These are phyloP conservation scores for Crithidia fasciculata DNA, from an alignment of 208 protist genomes.

Conservation along the genomic window DNA sequence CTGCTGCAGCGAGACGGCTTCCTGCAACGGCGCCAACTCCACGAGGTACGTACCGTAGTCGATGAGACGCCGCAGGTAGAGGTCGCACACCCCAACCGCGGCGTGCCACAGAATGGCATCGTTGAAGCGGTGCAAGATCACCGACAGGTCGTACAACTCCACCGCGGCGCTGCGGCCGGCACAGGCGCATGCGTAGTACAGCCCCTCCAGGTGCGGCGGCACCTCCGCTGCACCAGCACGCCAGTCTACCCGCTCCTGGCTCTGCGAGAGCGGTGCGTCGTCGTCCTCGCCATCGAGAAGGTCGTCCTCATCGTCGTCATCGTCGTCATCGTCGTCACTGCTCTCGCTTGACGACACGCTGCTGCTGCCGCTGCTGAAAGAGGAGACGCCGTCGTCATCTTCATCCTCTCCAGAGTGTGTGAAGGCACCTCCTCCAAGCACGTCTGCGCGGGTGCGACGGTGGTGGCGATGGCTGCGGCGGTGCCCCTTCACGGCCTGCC, in stretches of 20 bases:
- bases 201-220: constrained; percentile 50
- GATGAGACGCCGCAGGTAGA: constrained; percentile 75
- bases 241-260: constrained; percentile 68
- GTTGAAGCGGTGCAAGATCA: constrained; percentile 70
- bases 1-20: constrained; percentile 75
- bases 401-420: not conserved
- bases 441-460: constrained; percentile 17
- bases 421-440: too few species aligned
- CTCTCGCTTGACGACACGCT: constrained; percentile 18
- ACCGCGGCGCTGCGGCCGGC: constrained; percentile 78
- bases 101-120: constrained; percentile 83
- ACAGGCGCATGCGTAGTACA: constrained; percentile 76
- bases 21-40: constrained; percentile 81
- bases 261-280: constrained; percentile 46
- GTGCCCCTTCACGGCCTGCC: constrained; percentile 13
- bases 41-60: constrained; percentile 85
- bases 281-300: constrained; percentile 48
- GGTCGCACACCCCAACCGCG: constrained; percentile 80
- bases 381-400: not conserved
- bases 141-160: constrained; percentile 78
- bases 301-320: constrained; percentile 36
- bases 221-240: constrained; percentile 38
- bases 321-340: constrained; percentile 28
- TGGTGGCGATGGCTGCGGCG: not conserved
- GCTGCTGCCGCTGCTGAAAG: constrained; percentile 7